Evolutionary conservation across 805 yeast species (phyloP).

Genomic region (Crinitomyces ghanaensis): DNA sequence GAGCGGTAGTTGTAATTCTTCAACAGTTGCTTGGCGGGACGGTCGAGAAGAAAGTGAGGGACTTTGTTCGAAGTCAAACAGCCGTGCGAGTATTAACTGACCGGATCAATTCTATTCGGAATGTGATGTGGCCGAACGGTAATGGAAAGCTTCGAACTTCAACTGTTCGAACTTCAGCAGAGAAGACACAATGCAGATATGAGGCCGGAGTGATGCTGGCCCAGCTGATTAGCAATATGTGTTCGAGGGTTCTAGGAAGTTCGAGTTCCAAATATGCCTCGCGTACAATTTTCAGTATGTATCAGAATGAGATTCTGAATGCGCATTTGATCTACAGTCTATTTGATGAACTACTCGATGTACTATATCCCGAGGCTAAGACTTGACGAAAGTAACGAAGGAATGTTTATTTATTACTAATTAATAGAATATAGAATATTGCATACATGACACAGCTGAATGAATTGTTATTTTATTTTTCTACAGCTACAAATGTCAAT

Average conservation of each 20-base stretch:
- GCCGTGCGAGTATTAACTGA: conserved; percentile 12
- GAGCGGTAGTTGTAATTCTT: conserved; percentile 67
- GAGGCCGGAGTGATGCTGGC: conserved; percentile 51
- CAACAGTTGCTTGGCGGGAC: conserved; percentile 86
- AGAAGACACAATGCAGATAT: conserved; percentile 40
- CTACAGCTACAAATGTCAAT: too few species aligned
- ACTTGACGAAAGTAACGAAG: too few species aligned
- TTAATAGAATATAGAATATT: too few species aligned
- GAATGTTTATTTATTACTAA: too few species aligned
- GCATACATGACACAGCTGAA: too few species aligned
- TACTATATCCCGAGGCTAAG: conserved; percentile 24
- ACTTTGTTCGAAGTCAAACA: conserved; percentile 26
- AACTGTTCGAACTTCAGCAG: conserved; percentile 35
- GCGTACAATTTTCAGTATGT: conserved; percentile 44
- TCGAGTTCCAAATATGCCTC: conserved; percentile 55
- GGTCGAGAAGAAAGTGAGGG: conserved; percentile 53
- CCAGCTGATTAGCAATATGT: conserved; percentile 47
- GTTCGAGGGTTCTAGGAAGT: conserved; percentile 64
- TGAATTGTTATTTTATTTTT: too few species aligned
- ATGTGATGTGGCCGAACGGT: conserved; percentile 42
- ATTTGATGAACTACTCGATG: conserved; percentile 45
- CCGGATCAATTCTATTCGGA: conserved; percentile 18
- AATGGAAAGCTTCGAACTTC: conserved; percentile 23
- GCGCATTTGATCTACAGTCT: conserved; percentile 49
- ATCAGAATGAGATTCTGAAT: conserved; percentile 66